These are phyloP conservation scores for Citrus sp. DNA, from an alignment of 345 rosid species.

Conservation along the genomic window DNA sequence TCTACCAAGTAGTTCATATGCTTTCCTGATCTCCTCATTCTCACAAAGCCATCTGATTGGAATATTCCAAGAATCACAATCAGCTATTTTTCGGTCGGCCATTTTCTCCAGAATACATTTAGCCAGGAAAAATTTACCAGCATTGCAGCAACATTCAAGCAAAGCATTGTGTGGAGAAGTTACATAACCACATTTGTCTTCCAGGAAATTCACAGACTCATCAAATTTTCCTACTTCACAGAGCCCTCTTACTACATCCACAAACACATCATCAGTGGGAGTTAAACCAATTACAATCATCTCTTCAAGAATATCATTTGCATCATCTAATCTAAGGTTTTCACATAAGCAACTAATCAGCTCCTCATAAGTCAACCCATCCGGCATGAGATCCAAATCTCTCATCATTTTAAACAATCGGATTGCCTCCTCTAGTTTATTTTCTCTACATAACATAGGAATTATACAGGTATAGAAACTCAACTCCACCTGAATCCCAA, in stretches of 20 bases:
- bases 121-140: slow-evolving; percentile 36
- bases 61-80: slow-evolving; percentile 51
- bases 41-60: slow-evolving; percentile 47
- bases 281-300: slow-evolving; percentile 30
- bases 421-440: slow-evolving; percentile 36
- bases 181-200: slow-evolving; percentile 25
- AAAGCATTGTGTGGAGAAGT: slow-evolving; percentile 44
- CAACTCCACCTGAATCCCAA: slow-evolving; percentile 22
- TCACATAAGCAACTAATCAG: slow-evolving; percentile 36
- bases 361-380: slow-evolving; percentile 26
- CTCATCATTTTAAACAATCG: slow-evolving; percentile 43
- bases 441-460: slow-evolving; percentile 41
- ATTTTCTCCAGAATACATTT: slow-evolving; percentile 33
- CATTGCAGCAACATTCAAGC: slow-evolving; percentile 43
- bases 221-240: slow-evolving; percentile 31
- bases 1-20: slow-evolving; percentile 43
- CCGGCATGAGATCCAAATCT: slow-evolving; percentile 25
- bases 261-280: slow-evolving; percentile 23
- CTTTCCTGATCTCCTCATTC: slow-evolving; percentile 28
- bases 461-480: slow-evolving; percentile 32
- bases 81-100: slow-evolving; percentile 32
- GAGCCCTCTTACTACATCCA: slow-evolving; percentile 37
- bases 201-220: slow-evolving; percentile 39
- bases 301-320: slow-evolving; percentile 33
- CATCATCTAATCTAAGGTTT: slow-evolving; percentile 39